Percentiles rank a stretch among this genome's conserved stretches.
These are phyloP conservation scores for Iberis pinnata DNA, from an alignment of 345 rosid species.

Conservation along the genomic window DNA sequence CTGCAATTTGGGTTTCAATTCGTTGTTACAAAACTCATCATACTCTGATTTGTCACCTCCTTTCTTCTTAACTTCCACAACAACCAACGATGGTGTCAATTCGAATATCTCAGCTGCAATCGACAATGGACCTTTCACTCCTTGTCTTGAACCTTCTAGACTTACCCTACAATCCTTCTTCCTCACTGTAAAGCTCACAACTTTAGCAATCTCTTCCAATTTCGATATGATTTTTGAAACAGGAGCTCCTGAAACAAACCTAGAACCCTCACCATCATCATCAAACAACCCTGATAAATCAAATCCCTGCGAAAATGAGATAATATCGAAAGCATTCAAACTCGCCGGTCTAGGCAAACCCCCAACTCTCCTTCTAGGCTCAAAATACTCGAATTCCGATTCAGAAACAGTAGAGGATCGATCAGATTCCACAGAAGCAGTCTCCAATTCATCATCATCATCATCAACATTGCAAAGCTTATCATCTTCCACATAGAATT, in stretches of 20 bases:
- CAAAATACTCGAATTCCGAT: slow-evolving; percentile 39
- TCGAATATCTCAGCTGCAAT: slow-evolving; percentile 71
- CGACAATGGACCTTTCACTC: slow-evolving; percentile 56
- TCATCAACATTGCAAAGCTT: slow-evolving; percentile 38
- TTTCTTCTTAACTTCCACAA: slow-evolving; percentile 90
- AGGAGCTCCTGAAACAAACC: slow-evolving; percentile 60
- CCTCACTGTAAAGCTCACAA: slow-evolving; percentile 64
- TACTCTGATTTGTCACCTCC: slow-evolving; percentile 79
- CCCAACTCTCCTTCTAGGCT: slow-evolving; percentile 31
- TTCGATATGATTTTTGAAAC: slow-evolving; percentile 58
- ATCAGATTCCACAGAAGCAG: slow-evolving; percentile 31
- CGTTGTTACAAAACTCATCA: slow-evolving; percentile 68
- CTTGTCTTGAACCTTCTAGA: slow-evolving; percentile 62
- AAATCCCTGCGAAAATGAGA: slow-evolving; percentile 66
- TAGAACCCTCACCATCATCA: slow-evolving; percentile 61
- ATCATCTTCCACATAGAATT: slow-evolving; percentile 55
- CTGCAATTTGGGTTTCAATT: slow-evolving; percentile 68
- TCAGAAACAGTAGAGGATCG: slow-evolving; percentile 41
- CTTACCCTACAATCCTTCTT: slow-evolving; percentile 71
- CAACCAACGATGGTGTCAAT: slow-evolving; percentile 55
- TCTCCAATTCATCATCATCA: slow-evolving; percentile 31
- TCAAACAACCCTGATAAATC: slow-evolving; percentile 62
- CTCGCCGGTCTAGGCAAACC: slow-evolving; percentile 61
- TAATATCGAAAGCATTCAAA: slow-evolving; percentile 65
- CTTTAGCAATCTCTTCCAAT: slow-evolving; percentile 67